Percentiles rank a stretch among this genome's conserved stretches.
Conservation (phyloP, 1,284 basidiomycete genomes). For the Leccinum pachyderme region DNA sequence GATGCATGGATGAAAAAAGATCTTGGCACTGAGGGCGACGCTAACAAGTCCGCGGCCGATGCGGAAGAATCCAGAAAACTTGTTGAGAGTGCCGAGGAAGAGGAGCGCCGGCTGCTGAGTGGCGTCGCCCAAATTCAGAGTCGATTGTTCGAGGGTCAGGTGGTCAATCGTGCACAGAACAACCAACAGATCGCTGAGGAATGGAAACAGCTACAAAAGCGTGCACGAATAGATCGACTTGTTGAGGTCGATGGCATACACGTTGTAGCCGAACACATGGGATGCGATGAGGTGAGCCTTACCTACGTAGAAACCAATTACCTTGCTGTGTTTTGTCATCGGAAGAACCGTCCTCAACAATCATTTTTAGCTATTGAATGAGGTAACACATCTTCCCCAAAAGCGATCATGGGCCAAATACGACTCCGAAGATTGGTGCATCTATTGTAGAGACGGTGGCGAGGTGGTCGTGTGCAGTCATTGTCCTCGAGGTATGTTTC, state of each 20-base stretch:
- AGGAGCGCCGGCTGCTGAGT: constrained; percentile 49
- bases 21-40: constrained; percentile 8
- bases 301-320: not conserved
- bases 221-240: constrained; percentile 39
- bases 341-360: constrained; percentile 5
- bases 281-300: constrained; percentile 30
- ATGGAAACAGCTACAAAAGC: constrained; percentile 47
- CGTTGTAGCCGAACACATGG: constrained; percentile 38
- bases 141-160: constrained; percentile 55
- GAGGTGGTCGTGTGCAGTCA: constrained; percentile 45
- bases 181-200: constrained; percentile 45
- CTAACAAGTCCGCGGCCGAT: constrained; percentile 15
- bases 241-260: constrained; percentile 47
- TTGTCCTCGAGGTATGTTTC: constrained; percentile 51
- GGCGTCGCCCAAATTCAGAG: constrained; percentile 58
- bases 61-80: constrained; percentile 32
- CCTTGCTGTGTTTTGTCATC: not conserved
- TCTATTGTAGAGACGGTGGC: constrained; percentile 58
- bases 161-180: constrained; percentile 37
- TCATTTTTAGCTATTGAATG: constrained; percentile 16
- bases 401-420: constrained; percentile 35
- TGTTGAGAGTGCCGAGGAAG: constrained; percentile 50
- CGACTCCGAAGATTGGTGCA: constrained; percentile 55
- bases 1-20: constrained; percentile 46
- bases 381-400: constrained; percentile 17